These are phyloP conservation scores for Kodamaea fungicola DNA, from an alignment of 1,139 yeast genomes.

Conservation along the genomic window DNA sequence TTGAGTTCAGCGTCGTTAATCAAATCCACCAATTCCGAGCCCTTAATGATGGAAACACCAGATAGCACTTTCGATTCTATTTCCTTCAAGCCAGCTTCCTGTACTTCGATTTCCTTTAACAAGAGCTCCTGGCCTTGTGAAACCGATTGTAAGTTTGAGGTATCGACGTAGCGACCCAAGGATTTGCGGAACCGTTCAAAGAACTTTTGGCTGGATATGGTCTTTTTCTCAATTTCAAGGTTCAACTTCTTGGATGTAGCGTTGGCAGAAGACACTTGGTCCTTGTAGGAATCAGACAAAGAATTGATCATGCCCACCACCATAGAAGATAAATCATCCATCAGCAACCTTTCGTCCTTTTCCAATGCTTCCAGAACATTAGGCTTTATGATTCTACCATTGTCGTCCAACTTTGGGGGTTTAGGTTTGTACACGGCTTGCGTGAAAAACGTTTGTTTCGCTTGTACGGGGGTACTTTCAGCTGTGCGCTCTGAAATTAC, in stretches of 20 bases:
- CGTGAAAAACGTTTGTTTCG: conserved; percentile 11
- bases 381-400: conserved; percentile 25
- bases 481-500: conserved; percentile 36
- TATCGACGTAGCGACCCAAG: conserved; percentile 4
- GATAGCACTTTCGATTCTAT: conserved; percentile 33
- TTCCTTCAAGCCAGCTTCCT: conserved; percentile 27
- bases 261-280: conserved; percentile 21
- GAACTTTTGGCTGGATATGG: conserved; percentile 14
- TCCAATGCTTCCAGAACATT: conserved; percentile 2
- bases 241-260: conserved; percentile 19
- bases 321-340: conserved; percentile 36
- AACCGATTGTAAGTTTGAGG: conserved; percentile 19
- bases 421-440: conserved; percentile 22
- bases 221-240: conserved; percentile 18
- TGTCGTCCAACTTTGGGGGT: conserved; percentile 34
- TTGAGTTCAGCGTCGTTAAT: conserved; percentile 42
- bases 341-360: conserved; percentile 18
- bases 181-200: conserved; percentile 11
- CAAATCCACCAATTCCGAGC: conserved; percentile 48
- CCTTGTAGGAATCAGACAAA: conserved; percentile 38
- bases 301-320: conserved; percentile 42
- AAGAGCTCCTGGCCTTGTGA: conserved; percentile 29
- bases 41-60: conserved; percentile 19
- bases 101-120: conserved; percentile 16
- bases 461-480: conserved; percentile 28